Conservation (phyloP, 148 eudicot species). For the Rhododendron simsii region DNA sequence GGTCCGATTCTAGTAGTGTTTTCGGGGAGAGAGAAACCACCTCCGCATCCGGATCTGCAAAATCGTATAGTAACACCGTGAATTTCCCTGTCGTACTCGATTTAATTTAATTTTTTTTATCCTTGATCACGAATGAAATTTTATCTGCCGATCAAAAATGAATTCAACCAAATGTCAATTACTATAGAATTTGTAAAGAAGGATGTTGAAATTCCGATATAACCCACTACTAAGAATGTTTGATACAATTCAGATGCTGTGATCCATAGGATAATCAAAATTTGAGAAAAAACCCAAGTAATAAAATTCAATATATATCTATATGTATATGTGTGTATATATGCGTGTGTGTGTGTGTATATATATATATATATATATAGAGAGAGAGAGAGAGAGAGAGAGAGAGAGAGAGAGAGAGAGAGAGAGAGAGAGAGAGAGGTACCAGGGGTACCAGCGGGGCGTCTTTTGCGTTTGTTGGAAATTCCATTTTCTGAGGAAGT, state of each 20-base stretch:
- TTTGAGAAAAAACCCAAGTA: neutral
- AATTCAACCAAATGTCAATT: neutral
- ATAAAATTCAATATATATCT: neutral
- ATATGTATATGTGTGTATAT: neutral
- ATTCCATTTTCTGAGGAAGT: conserved; percentile 18
- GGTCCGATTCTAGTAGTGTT: conserved; percentile 74
- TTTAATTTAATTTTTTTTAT: too few species aligned
- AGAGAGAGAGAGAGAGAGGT: neutral
- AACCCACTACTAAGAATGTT: neutral
- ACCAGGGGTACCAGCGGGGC: conserved; percentile 98
- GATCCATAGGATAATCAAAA: neutral
- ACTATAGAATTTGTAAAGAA: neutral
- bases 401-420: neutral
- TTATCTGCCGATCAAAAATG: too few species aligned
- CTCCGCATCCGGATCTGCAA: conserved; percentile 89
- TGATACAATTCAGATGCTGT: neutral
- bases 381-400: neutral
- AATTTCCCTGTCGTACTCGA: neutral
- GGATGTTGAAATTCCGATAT: neutral
- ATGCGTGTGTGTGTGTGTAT: neutral
- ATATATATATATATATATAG: neutral
- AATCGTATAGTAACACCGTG: neutral
- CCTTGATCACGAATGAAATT: too few species aligned
- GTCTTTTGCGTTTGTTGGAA: conserved; percentile 55
- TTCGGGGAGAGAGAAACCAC: conserved; percentile 81